Evolutionary conservation across 129 eudicot species (phyloP), one percentile per base, ranked within the genome.

Genomic region (Saposhnikovia divaricata): DNA sequence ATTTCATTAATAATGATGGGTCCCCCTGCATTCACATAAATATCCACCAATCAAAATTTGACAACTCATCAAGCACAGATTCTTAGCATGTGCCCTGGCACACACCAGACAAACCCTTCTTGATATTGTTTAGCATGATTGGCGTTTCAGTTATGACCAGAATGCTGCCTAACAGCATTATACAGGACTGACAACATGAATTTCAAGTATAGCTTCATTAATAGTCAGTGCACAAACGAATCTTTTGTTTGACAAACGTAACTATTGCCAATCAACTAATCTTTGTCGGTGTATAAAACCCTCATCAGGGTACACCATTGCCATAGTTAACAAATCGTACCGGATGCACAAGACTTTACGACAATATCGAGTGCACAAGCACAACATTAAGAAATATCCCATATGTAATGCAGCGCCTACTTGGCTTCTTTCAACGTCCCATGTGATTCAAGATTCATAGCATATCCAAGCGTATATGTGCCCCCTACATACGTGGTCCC

Each of bases 401-500:
- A 53, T 18, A 31, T 8, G 23, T 12, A 8, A 21, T 55, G 66
- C 66, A 59, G 31, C 61, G 61, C 66, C 66, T 59, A 10, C 69
- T n/a, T 61, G 34, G 63, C 27, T 55, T 5, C 27, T 55, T 55
- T 19, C 6, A n/a, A 9, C 34, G 16, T 59, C 66, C 31, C 37
- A 9, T 61, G 69, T 59, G 68, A 57, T 19, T 45, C 3, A 10
- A 0, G 3, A 46, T 11, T 55, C 61, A 59, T 59, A 8, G 66
- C 66, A 59, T 59, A 59, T 61, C 69, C 69, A n/a, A 10, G 69
- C 34, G 31, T 61, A 61, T 25, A 61, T 61, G 16, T 61, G 34
- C 74, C n/a, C 74, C 44, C 74, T 69, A 69, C 44, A 12, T 12
- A 4, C n/a, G 74, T 34, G 74, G 76, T 61, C 69, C 69, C 31